Conservation (phyloP, 805 yeast species). For the Lipomyces sp. region DNA sequence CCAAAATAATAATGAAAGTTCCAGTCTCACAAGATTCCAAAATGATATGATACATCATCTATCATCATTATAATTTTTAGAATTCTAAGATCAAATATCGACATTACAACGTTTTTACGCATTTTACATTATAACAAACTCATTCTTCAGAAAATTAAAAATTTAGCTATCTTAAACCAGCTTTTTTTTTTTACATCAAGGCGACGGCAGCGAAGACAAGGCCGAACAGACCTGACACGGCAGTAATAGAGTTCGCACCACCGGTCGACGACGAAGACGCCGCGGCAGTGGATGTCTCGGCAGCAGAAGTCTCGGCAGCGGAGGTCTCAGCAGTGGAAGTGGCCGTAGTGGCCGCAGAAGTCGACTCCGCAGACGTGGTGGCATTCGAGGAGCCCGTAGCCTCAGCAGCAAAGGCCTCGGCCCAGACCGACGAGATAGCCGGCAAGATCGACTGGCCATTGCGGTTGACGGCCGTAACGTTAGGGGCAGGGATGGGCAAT, state of each 20-base stretch:
- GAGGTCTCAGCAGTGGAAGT: conserved; percentile 27
- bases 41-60: no score
- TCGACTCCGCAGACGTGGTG: conserved; percentile 6
- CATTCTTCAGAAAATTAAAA: no score
- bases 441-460: conserved; percentile 40
- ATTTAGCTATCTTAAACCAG: no score
- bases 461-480: conserved; percentile 39
- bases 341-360: conserved; percentile 15
- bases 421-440: conserved; percentile 40
- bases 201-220: conserved; percentile 10
- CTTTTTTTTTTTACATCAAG: conserved; percentile 14
- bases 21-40: no score
- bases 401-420: conserved; percentile 24
- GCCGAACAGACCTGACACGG: conserved; percentile 15
- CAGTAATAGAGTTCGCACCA: conserved; percentile 10
- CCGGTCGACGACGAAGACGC: conserved; percentile 17
- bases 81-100: no score
- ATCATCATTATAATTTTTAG: no score
- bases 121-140: no score
- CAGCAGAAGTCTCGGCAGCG: conserved; percentile 8
- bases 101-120: no score
- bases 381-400: conserved; percentile 10
- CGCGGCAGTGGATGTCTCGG: conserved; percentile 2
- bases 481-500: conserved; percentile 40
- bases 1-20: no score